Conservation (phyloP, 139 green algal genomes). For the Picochlorum sp. region DNA sequence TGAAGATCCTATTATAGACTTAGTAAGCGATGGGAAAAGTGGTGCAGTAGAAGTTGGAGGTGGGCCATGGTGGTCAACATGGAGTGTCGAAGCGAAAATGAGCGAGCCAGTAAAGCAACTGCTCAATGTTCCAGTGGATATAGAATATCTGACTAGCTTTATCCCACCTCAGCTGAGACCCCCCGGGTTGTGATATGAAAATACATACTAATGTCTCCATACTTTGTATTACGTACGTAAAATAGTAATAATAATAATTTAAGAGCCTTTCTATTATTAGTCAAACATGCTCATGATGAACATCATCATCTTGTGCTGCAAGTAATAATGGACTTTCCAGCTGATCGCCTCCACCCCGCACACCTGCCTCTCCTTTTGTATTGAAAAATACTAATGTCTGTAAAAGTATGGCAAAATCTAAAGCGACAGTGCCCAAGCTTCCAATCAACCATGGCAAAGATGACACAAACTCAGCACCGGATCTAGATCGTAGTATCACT, state of each 20-base stretch:
- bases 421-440: constrained; percentile 63
- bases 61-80: constrained; percentile 79
- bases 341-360: constrained; percentile 2
- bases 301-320: not conserved
- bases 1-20: constrained; percentile 47
- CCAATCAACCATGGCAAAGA: constrained; percentile 77
- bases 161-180: constrained; percentile 41
- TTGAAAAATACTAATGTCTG: constrained; percentile 24
- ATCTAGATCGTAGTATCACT: constrained; percentile 60
- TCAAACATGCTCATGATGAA: not conserved
- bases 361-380: not conserved
- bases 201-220: no score
- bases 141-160: constrained; percentile 29
- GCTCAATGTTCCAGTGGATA: constrained; percentile 63
- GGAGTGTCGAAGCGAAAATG: constrained; percentile 66
- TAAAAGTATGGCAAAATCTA: constrained; percentile 65
- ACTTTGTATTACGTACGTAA: not conserved
- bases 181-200: constrained; percentile 50
- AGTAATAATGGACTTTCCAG: constrained; percentile 15
- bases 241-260: not conserved
- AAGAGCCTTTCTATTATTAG: not conserved
- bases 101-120: constrained; percentile 60
- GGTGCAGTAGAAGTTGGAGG: constrained; percentile 82
- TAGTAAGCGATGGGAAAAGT: constrained; percentile 22
- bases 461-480: constrained; percentile 25